Evolutionary conservation across 805 yeast species (phyloP).

Genomic region (Zygosaccharomyces siamensis): DNA sequence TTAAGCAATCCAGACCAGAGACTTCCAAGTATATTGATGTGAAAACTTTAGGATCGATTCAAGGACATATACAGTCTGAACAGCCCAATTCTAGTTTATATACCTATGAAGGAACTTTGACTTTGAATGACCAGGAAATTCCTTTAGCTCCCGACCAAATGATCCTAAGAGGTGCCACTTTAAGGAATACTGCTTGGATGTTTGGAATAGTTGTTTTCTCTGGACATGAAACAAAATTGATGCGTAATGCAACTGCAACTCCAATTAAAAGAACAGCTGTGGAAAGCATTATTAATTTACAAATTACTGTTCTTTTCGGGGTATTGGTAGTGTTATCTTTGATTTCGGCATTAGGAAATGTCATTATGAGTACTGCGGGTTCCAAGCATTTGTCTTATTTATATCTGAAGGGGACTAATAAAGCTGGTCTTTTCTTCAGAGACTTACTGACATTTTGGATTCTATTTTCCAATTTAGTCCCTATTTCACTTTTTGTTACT

Average conservation of each 20-base stretch:
- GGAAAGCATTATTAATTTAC: constrained; percentile 89
- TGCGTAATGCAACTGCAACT: constrained; percentile 98
- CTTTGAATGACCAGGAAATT: constrained; percentile 51
- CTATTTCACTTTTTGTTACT: constrained; percentile 92
- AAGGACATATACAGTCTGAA: constrained; percentile 71
- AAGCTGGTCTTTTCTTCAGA: constrained; percentile 68
- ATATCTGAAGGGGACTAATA: constrained; percentile 61
- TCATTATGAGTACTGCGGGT: constrained; percentile 54
- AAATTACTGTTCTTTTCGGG: constrained; percentile 81
- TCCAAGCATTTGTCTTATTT: constrained; percentile 56
- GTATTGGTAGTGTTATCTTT: constrained; percentile 70
- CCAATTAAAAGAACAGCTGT: constrained; percentile 97
- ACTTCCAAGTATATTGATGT: constrained; percentile 72
- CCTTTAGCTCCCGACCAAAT: constrained; percentile 88
- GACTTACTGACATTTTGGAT: constrained; percentile 95
- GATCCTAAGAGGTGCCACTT: constrained; percentile 89
- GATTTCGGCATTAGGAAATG: constrained; percentile 84
- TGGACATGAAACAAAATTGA: constrained; percentile 95
- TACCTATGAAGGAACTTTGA: constrained; percentile 84
- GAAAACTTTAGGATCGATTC: constrained; percentile 46
- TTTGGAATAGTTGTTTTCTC: constrained; percentile 92
- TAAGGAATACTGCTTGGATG: constrained; percentile 92
- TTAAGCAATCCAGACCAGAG: constrained; percentile 80
- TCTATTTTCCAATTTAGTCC: constrained; percentile 92
- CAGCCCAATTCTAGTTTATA: constrained; percentile 91